These are phyloP conservation scores for Arabis alpina DNA, from an alignment of 345 rosid species.

Conservation along the genomic window DNA sequence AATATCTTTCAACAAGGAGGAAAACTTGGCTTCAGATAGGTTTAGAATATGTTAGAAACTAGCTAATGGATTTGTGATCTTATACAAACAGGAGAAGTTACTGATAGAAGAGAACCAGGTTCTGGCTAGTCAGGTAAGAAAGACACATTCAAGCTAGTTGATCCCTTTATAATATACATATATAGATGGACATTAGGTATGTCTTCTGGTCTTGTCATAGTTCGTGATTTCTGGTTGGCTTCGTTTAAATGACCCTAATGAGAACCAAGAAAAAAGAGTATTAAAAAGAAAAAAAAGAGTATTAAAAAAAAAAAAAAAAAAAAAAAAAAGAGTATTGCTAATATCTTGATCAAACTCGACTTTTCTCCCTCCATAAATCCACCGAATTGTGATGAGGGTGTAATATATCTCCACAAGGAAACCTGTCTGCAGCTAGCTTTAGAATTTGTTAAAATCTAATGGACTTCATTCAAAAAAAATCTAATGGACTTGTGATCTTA, in stretches of 20 bases:
- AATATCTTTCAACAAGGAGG: background rate
- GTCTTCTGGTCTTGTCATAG: background rate
- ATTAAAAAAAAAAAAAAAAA: too few species aligned
- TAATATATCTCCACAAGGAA: background rate
- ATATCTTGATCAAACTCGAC: slow-evolving; percentile 1
- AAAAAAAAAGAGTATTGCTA: too few species aligned
- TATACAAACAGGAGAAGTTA: slow-evolving; percentile 30
- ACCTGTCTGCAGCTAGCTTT: background rate
- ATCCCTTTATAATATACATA: background rate
- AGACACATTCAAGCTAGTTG: background rate
- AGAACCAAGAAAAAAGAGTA: too few species aligned
- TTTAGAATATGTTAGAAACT: slow-evolving; percentile 7
- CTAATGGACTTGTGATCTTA: slow-evolving; percentile 18
- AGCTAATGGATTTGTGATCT: slow-evolving; percentile 10
- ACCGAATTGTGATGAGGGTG: background rate
- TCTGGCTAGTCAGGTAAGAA: slow-evolving; percentile 27
- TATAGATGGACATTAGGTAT: background rate
- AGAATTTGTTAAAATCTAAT: slow-evolving; percentile 5
- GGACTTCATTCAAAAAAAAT: background rate
- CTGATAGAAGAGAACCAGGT: slow-evolving; percentile 34
- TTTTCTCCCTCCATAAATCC: background rate
- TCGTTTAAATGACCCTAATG: background rate
- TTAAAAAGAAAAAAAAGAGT: too few species aligned
- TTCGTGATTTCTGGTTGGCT: background rate
- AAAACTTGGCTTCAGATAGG: background rate